These are phyloP conservation scores for Dendrostoma leiphaemia DNA, from an alignment of 2,329 filamentous ascomycete species.

Conservation along the genomic window DNA sequence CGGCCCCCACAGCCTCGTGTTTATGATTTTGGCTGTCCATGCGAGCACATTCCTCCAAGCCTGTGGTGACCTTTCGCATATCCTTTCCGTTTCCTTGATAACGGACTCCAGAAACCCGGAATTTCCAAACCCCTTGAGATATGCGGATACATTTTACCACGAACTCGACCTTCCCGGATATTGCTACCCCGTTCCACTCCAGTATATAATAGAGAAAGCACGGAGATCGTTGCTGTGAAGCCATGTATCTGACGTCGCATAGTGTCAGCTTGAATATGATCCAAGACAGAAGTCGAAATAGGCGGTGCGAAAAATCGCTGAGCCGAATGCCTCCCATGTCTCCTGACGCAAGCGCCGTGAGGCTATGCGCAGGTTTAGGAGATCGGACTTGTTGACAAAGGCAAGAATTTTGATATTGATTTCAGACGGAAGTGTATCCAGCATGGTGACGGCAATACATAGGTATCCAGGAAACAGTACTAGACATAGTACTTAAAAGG, in stretches of 20 bases:
- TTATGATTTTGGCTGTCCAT: not conserved
- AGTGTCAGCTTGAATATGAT: not conserved
- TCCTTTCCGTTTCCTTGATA: not conserved
- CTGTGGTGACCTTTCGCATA: not conserved
- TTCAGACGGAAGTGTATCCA: not conserved
- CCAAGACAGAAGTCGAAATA: not conserved
- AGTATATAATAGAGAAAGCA: not conserved
- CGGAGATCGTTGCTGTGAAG: not conserved
- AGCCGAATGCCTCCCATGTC: not conserved
- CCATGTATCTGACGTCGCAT: not conserved
- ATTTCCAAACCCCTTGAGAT: not conserved
- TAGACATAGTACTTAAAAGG: not conserved
- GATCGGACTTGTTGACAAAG: not conserved
- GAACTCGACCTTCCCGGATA: not conserved
- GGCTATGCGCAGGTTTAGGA: not conserved
- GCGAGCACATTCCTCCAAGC: not conserved
- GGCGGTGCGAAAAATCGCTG: not conserved
- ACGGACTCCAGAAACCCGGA: not conserved
- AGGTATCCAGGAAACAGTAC: not conserved
- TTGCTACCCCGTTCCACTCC: not conserved
- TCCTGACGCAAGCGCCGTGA: not conserved
- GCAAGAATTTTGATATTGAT: not conserved
- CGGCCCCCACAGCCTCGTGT: not conserved
- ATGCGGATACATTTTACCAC: not conserved
- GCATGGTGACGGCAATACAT: not conserved